Base-by-base conservation (phyloP, 1,284 basidiomycete genomes). In the Fistulina hepatica region DNA sequence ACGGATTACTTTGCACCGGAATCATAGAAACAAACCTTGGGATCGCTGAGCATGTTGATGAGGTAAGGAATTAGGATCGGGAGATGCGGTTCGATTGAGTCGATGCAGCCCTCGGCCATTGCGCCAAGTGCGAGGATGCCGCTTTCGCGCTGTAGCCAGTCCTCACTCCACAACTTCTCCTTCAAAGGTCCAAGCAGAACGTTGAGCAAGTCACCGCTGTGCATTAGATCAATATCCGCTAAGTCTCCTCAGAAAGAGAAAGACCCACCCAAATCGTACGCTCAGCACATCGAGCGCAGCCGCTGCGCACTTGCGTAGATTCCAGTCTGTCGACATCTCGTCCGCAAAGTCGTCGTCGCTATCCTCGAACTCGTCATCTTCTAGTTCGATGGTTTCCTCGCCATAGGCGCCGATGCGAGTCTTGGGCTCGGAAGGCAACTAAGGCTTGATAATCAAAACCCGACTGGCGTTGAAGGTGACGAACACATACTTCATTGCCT, bases 41-140 rank as follows among this genome's bases (percentile, higher is more conserved):
- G 69, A 62, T 98, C 92, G 48, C 81, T 83, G 41, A 99, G 65
- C 24, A 84, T 89, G 49, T 79, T 83, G 56, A 97, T 83, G 35
- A 98, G 67, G 63, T 95, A 94, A 13, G 92, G 92, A 38, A 99
- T 73, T 15, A 99, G 72, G 28, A 85, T 88, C 12, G 89, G 81
- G 28, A 99, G 67, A 61, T 99, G 94, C 32, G 89, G 91, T 59
- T 93, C 88, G 45, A 99, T 85, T 16, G 86, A 86, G 44, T 89
- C 85, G 51, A 99, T 95, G 61, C 95, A 98, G 24, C 94, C 94
- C 71, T 99, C 95, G 13, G 95, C 95, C 71, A 99, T 93, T 10
- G 95, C 95, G 42, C 95, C 95, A 37, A 99, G 62, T 1, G 95
- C 95, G 41, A 99, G 67, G 48, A 99, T 94, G 16, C 89, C 94